These are phyloP conservation scores for Tardiomyces digboiensis DNA, from an alignment of 1,139 yeast species.

Conservation along the genomic window DNA sequence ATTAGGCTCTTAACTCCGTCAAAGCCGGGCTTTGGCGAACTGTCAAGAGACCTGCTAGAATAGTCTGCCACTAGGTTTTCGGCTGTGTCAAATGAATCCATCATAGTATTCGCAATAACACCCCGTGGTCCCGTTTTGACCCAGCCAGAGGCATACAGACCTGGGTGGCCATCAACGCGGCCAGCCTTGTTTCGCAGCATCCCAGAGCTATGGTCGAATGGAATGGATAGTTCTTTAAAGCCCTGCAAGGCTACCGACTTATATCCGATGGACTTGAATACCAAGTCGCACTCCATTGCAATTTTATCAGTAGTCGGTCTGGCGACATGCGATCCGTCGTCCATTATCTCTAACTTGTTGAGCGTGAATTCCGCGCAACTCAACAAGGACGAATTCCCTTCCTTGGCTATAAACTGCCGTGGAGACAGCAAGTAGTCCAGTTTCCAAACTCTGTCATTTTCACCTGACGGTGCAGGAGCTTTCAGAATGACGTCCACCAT, in stretches of 20 bases:
- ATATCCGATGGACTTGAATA: conserved; percentile 80
- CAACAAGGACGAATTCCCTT: conserved; percentile 30
- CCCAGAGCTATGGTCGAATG: conserved; percentile 45
- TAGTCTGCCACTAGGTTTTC: conserved; percentile 31
- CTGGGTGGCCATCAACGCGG: conserved; percentile 39
- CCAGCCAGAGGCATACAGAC: conserved; percentile 89
- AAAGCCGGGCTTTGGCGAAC: conserved; percentile 22
- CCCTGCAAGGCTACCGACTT: conserved; percentile 57
- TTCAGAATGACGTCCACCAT: conserved; percentile 55
- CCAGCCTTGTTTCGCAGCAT: conserved; percentile 55
- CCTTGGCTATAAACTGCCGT: conserved; percentile 35
- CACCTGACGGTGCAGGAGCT: conserved; percentile 15
- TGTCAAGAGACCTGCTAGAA: conserved; percentile 7
- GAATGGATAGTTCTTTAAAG: conserved; percentile 38
- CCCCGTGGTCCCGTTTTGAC: conserved; percentile 84
- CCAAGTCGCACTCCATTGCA: conserved; percentile 48
- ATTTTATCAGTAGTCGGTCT: conserved; percentile 33
- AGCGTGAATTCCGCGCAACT: conserved; percentile 40
- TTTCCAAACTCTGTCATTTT: conserved; percentile 45
- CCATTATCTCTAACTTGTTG: conserved; percentile 35
- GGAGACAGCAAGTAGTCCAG: conserved; percentile 69
- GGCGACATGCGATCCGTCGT: conserved; percentile 26
- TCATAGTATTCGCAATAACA: conserved; percentile 86
- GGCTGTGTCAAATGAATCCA: conserved; percentile 61
- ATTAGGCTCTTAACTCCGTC: conserved; percentile 26